These are phyloP conservation scores for Periconia sp. DNA, from an alignment of 2,329 filamentous ascomycete genomes.

Conservation along the genomic window DNA sequence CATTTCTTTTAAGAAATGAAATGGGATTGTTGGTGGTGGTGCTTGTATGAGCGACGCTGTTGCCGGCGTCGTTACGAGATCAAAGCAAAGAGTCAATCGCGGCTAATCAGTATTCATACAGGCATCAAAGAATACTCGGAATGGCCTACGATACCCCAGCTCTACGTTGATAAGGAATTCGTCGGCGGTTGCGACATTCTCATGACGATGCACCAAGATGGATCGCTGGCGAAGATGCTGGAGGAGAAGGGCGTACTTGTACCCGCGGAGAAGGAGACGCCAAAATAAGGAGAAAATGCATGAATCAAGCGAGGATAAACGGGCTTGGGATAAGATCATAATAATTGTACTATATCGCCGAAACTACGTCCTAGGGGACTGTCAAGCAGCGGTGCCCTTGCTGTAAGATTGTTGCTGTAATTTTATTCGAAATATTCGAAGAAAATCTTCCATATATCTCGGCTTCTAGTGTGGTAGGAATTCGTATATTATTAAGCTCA, in stretches of 20 bases:
- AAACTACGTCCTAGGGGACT: too few species aligned
- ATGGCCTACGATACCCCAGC: slow-evolving; percentile 97
- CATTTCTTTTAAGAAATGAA: too few species aligned
- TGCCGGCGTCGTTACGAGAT: too few species aligned
- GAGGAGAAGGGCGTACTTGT: slow-evolving; percentile 91
- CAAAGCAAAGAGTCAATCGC: too few species aligned
- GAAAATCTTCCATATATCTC: too few species aligned
- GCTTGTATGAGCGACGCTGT: too few species aligned
- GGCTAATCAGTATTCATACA: slow-evolving; percentile 41
- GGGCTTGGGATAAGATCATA: too few species aligned
- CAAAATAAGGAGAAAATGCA: slow-evolving; percentile 15
- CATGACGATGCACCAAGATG: slow-evolving; percentile 96
- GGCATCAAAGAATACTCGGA: slow-evolving; percentile 99
- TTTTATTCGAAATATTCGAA: background rate
- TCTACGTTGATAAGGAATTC: slow-evolving; percentile 96
- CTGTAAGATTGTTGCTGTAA: slow-evolving; percentile 12
- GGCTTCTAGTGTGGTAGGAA: too few species aligned
- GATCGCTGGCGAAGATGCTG: slow-evolving; percentile 87
- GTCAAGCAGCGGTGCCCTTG: background rate
- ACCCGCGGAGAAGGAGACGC: slow-evolving; percentile 51
- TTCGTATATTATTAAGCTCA: too few species aligned
- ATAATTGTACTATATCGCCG: background rate
- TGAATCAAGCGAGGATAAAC: background rate
- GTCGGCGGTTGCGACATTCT: slow-evolving; percentile 97
- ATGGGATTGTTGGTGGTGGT: too few species aligned